Evolutionary conservation across 164 flowering plant genomes (phyloP).

Genomic region (Liquidambar formosana): DNA sequence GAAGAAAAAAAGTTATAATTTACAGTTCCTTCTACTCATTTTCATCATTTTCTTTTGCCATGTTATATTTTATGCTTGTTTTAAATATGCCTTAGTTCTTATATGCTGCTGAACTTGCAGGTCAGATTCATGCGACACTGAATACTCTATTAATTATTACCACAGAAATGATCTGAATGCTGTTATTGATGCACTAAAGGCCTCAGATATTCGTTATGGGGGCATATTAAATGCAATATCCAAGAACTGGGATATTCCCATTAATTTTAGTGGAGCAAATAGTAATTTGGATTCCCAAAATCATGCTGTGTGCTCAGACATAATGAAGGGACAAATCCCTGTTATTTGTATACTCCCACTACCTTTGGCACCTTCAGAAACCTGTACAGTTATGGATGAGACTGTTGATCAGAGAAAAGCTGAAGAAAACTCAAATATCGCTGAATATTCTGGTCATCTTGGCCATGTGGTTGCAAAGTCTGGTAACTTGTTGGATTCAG

Average conservation of each 20-base stretch:
- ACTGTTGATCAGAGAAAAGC: constrained; percentile 25
- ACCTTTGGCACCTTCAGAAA: constrained; percentile 24
- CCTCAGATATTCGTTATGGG: constrained; percentile 43
- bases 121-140: constrained; percentile 55
- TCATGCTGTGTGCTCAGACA: constrained; percentile 11
- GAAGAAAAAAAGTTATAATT: too few species aligned
- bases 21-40: neutral
- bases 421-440: constrained; percentile 10
- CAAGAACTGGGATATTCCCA: constrained; percentile 49
- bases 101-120: constrained; percentile 51
- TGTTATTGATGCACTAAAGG: constrained; percentile 62
- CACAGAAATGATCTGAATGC: constrained; percentile 54
- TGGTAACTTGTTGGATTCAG: constrained; percentile 20
- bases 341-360: neutral
- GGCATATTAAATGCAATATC: constrained; percentile 55
- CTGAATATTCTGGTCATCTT: constrained; percentile 18
- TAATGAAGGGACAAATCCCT: constrained; percentile 16
- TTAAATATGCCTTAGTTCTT: constrained; percentile 9
- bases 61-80: neutral
- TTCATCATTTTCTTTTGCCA: neutral
- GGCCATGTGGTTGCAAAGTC: constrained; percentile 26
- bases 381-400: constrained; percentile 19
- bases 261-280: constrained; percentile 27
- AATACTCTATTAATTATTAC: constrained; percentile 51
- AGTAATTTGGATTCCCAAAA: constrained; percentile 20